These are phyloP conservation scores for Sarcomyxa edulis DNA, from an alignment of 768 basidiomycete species.

Conservation along the genomic window DNA sequence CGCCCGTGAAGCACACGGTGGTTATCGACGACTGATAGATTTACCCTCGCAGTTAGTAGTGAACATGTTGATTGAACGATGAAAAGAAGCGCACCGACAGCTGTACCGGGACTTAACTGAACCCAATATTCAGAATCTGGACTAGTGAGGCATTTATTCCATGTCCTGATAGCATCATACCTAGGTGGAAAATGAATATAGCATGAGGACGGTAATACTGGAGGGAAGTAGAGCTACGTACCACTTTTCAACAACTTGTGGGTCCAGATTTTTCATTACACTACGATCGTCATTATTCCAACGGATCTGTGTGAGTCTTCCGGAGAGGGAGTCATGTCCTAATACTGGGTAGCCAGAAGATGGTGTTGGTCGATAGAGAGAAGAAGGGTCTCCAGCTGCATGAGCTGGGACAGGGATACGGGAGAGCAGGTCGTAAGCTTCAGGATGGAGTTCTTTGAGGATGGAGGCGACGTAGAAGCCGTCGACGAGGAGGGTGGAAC, in stretches of 20 bases:
- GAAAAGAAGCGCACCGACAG: constrained; percentile 54
- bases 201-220: too few relatives aligned
- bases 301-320: constrained; percentile 68
- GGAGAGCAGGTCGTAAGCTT: constrained; percentile 65
- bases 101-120: constrained; percentile 82
- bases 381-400: constrained; percentile 73
- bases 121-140: constrained; percentile 90
- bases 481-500: constrained; percentile 89
- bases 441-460: constrained; percentile 67
- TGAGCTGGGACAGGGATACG: constrained; percentile 71
- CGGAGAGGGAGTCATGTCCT: constrained; percentile 52
- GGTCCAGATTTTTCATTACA: constrained; percentile 57
- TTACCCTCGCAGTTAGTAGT: background rate
- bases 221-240: constrained; percentile 17
- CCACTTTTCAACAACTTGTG: constrained; percentile 72
- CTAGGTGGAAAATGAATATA: constrained; percentile 23
- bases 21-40: constrained; percentile 73
- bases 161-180: constrained; percentile 78
- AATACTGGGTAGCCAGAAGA: constrained; percentile 65
- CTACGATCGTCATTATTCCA: constrained; percentile 97
- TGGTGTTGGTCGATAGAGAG: constrained; percentile 55
- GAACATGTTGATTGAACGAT: background rate
- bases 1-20: constrained; percentile 93
- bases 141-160: constrained; percentile 72
- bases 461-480: constrained; percentile 89